Conservation (phyloP, 2,329 filamentous ascomycete genomes). For the Teratosphaeria viscida region DNA sequence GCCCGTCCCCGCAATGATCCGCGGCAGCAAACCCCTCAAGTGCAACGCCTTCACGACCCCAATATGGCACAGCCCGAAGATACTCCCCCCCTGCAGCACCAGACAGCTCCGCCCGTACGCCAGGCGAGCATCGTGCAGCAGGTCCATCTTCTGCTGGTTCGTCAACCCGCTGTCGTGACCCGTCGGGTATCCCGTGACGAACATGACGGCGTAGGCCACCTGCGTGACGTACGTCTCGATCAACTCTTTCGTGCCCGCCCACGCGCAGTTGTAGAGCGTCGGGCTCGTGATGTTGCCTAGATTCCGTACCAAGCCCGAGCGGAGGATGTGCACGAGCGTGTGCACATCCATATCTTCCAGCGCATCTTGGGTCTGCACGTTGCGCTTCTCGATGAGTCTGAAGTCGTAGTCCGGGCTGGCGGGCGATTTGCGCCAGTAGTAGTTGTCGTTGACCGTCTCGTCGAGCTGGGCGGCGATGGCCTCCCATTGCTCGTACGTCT, state of each 20-base stretch:
- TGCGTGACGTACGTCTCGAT: conserved; percentile 83
- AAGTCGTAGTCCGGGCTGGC: conserved; percentile 60
- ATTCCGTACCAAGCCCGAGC: conserved; percentile 69
- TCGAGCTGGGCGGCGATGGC: conserved; percentile 68
- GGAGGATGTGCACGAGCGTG: conserved; percentile 35
- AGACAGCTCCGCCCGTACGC: conserved; percentile 78
- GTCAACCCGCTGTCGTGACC: conserved; percentile 33
- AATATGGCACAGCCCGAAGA: conserved; percentile 86
- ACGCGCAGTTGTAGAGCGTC: conserved; percentile 66
- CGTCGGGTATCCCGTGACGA: conserved; percentile 49
- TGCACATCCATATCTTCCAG: conserved; percentile 68
- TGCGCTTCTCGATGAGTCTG: conserved; percentile 57
- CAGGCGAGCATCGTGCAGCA: conserved; percentile 60
- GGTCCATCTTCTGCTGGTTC: conserved; percentile 52
- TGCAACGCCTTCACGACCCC: conserved; percentile 76
- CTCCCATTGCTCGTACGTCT: conserved; percentile 51
- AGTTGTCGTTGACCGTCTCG: conserved; percentile 64
- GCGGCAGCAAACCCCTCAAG: conserved; percentile 63
- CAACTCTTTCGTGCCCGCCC: conserved; percentile 74
- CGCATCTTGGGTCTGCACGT: conserved; percentile 58
- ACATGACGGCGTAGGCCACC: conserved; percentile 61
- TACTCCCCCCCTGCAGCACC: conserved; percentile 73
- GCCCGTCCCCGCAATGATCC: conserved; percentile 79
- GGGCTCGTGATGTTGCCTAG: conserved; percentile 58
- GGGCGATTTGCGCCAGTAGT: conserved; percentile 58